Evolutionary conservation across 1,284 basidiomycete species (phyloP).

Genomic region (Trametes polyzona): DNA sequence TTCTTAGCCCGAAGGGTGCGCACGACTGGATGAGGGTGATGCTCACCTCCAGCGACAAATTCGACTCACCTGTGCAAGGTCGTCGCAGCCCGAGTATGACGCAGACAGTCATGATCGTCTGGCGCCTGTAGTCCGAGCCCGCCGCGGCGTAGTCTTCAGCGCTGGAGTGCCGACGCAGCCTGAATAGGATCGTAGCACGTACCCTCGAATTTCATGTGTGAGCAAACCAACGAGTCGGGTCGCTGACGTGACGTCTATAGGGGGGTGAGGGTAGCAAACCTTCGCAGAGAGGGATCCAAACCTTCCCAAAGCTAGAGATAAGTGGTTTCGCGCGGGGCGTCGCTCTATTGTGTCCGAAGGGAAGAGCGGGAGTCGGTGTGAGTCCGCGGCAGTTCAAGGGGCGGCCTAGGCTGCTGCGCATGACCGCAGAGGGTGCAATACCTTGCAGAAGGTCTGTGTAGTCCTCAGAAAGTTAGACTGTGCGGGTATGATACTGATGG

Average conservation of each 20-base stretch:
- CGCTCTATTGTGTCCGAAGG: constrained; percentile 13
- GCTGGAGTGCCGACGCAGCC: background rate
- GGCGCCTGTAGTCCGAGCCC: background rate
- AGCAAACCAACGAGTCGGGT: constrained; percentile 10
- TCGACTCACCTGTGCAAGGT: background rate
- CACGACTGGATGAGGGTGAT: background rate
- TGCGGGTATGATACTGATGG: background rate
- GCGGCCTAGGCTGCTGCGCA: constrained; percentile 8
- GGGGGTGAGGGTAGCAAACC: background rate
- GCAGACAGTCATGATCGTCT: background rate
- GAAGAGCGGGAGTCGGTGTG: constrained; percentile 11
- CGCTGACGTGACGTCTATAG: background rate
- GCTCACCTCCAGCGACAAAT: background rate
- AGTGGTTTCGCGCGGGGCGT: constrained; percentile 2
- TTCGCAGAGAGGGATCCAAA: constrained; percentile 2
- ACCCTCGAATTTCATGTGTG: constrained; percentile 3
- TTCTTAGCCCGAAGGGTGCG: constrained; percentile 1
- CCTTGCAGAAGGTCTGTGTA: constrained; percentile 4
- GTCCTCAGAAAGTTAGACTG: constrained; percentile 12
- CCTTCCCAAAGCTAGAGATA: constrained; percentile 12
- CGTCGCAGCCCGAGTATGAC: background rate
- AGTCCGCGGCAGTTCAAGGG: constrained; percentile 1
- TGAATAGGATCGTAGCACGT: background rate
- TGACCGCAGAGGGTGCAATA: background rate
- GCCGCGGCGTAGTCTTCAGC: background rate